phyloP scores from a whole-genome alignment of 257 asterid species.

The Ilex asprella region DNA sequence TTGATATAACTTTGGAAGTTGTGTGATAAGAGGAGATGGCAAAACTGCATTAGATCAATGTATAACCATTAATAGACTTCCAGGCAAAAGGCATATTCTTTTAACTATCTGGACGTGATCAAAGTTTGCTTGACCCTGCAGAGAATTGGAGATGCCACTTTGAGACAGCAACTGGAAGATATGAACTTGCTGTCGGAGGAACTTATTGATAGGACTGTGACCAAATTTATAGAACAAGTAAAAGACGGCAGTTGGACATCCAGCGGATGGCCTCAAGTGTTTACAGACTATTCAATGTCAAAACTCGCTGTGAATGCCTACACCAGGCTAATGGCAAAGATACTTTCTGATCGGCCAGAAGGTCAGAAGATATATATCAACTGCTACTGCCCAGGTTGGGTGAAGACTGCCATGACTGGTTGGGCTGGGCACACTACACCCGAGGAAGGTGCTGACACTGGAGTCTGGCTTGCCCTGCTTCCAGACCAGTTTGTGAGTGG shows the following conservation, averaged over 20 bases:
- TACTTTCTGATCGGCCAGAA: slow-evolving; percentile 39
- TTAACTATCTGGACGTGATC: slow-evolving; percentile 1
- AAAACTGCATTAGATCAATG: too few relatives aligned
- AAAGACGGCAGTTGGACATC: slow-evolving; percentile 70
- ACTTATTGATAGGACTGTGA: slow-evolving; percentile 47
- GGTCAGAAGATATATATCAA: slow-evolving; percentile 62
- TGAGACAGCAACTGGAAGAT: slow-evolving; percentile 64
- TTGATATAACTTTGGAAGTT: too few relatives aligned
- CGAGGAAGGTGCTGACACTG: slow-evolving; percentile 92
- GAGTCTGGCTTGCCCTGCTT: slow-evolving; percentile 84
- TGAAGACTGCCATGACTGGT: slow-evolving; percentile 89
- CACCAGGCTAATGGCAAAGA: slow-evolving; percentile 56
- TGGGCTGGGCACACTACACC: slow-evolving; percentile 86
- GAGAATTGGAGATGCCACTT: slow-evolving; percentile 57
- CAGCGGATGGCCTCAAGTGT: slow-evolving; percentile 84
- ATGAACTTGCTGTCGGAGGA: slow-evolving; percentile 57
- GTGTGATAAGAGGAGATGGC: too few relatives aligned
- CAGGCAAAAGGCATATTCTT: too few relatives aligned
- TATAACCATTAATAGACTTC: too few relatives aligned
- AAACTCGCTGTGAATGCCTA: slow-evolving; percentile 67
- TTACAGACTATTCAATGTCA: slow-evolving; percentile 83
- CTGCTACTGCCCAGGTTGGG: slow-evolving; percentile 96
- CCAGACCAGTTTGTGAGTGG: slow-evolving; percentile 53
- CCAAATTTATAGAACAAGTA: slow-evolving; percentile 50
- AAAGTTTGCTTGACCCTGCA: slow-evolving; percentile 14